Conservation (phyloP, 305 asterid species). For the Ajuga reptans region DNA sequence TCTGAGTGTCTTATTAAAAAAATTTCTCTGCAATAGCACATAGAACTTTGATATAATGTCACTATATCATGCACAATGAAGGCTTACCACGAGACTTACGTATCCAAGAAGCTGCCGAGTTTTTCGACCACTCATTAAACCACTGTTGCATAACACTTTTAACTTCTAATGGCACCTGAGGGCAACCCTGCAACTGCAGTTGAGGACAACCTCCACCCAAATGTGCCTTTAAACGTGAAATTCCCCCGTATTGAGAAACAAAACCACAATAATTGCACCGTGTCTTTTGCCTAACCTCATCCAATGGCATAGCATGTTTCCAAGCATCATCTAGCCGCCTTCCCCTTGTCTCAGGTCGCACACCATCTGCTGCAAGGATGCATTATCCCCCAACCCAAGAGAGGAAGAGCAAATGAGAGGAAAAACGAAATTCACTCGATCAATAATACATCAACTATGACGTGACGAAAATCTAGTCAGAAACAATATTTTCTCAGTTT, state of each 20-base stretch:
- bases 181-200: conserved; percentile 41
- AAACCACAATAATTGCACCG: conserved; percentile 41
- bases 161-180: conserved; percentile 36
- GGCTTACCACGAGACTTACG: conserved; percentile 27
- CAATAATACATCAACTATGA: neutral
- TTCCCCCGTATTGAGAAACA: conserved; percentile 41
- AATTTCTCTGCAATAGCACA: neutral
- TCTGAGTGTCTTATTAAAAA: neutral
- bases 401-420: neutral
- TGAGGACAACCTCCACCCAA: conserved; percentile 44
- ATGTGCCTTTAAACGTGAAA: conserved; percentile 49
- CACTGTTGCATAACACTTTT: conserved; percentile 40
- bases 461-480: conserved; percentile 3
- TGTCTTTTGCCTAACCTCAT: conserved; percentile 43
- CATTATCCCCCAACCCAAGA: conserved; percentile 1
- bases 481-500: neutral
- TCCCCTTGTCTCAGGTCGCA: conserved; percentile 36
- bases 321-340: conserved; percentile 48
- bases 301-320: conserved; percentile 42
- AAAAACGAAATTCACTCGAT: neutral
- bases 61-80: neutral
- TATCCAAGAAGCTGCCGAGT: conserved; percentile 31
- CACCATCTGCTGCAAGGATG: conserved; percentile 20
- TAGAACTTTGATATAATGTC: neutral
- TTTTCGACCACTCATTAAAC: conserved; percentile 33